Evolutionary conservation across 2,329 filamentous ascomycete genomes (phyloP).

Genomic region (Colletotrichum higginsianum): DNA sequence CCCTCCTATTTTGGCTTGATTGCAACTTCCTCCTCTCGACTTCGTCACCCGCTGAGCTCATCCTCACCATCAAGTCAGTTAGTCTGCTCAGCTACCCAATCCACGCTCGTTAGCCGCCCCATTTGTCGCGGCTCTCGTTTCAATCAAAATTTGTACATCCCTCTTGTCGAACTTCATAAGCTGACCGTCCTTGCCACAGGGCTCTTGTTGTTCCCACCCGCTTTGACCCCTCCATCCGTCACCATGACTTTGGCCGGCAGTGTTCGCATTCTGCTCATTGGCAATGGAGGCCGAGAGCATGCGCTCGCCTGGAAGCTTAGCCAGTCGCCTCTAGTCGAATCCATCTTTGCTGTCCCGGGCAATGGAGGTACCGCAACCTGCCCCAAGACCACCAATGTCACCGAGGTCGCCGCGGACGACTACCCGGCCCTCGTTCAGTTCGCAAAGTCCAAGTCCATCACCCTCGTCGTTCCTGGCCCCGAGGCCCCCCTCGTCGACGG

Average conservation of each 20-base stretch:
- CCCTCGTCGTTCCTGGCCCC: conserved; percentile 81
- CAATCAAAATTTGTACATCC: neutral
- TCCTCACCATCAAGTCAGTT: neutral
- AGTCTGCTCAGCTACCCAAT: neutral
- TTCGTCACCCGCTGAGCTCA: neutral
- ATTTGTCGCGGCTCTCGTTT: neutral
- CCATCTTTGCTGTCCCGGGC: conserved; percentile 69
- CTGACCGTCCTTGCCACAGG: neutral
- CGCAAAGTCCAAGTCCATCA: conserved; percentile 73
- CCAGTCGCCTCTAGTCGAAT: conserved; percentile 73
- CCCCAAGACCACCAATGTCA: conserved; percentile 72
- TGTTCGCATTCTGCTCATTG: conserved; percentile 73
- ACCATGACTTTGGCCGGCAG: conserved; percentile 28
- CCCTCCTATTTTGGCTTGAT: neutral
- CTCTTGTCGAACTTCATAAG: neutral
- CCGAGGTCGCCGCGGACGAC: conserved; percentile 63
- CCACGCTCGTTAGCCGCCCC: neutral
- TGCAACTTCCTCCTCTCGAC: neutral
- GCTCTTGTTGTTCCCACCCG: neutral
- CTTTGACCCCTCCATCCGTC: neutral
- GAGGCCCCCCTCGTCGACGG: conserved; percentile 82
- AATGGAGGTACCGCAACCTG: conserved; percentile 77
- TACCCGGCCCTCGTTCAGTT: conserved; percentile 74
- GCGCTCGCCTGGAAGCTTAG: conserved; percentile 82
- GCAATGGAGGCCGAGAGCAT: conserved; percentile 83